Evolutionary conservation across 495 filamentous ascomycete genomes (phyloP).

Genomic region (Rhizodiscina lignyota): DNA sequence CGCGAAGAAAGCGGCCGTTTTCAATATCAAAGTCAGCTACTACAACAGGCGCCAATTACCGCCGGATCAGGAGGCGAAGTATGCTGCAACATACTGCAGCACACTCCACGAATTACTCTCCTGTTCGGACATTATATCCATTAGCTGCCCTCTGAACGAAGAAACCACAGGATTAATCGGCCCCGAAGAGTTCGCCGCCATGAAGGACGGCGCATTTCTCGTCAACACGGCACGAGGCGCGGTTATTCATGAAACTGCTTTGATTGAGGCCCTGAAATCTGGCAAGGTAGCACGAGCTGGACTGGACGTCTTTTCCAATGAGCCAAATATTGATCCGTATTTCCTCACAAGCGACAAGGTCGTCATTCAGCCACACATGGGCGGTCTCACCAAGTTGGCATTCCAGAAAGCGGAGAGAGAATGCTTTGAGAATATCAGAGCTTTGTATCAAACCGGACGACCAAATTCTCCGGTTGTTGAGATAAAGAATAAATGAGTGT

Average conservation of each 20-base stretch:
- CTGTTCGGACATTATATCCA: slow-evolving; percentile 54
- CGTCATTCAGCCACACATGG: slow-evolving; percentile 9
- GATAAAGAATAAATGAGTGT: too few relatives aligned
- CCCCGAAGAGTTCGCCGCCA: slow-evolving; percentile 43
- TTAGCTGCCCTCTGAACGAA: slow-evolving; percentile 55
- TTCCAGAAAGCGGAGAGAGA: slow-evolving; percentile 20
- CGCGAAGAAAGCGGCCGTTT: slow-evolving; percentile 48
- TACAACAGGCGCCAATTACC: slow-evolving; percentile 46
- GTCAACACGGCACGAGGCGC: slow-evolving; percentile 74
- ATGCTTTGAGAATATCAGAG: slow-evolving; percentile 26
- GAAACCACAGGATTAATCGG: slow-evolving; percentile 55
- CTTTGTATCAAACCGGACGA: slow-evolving; percentile 19
- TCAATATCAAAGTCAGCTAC: slow-evolving; percentile 57
- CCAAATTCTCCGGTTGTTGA: slow-evolving; percentile 25
- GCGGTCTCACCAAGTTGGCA: slow-evolving; percentile 22
- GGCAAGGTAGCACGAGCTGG: slow-evolving; percentile 8
- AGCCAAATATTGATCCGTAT: slow-evolving; percentile 7
- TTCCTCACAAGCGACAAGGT: slow-evolving; percentile 9
- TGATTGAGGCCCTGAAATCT: slow-evolving; percentile 6
- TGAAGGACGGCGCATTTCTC: slow-evolving; percentile 65
- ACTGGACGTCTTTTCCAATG: slow-evolving; percentile 9
- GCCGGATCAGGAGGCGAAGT: slow-evolving; percentile 29
- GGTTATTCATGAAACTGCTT: slow-evolving; percentile 48
- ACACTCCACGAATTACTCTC: slow-evolving; percentile 51
- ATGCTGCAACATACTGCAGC: slow-evolving; percentile 42